Conservation (phyloP, 768 basidiomycete genomes). For the Steccherinum ochraceum region DNA sequence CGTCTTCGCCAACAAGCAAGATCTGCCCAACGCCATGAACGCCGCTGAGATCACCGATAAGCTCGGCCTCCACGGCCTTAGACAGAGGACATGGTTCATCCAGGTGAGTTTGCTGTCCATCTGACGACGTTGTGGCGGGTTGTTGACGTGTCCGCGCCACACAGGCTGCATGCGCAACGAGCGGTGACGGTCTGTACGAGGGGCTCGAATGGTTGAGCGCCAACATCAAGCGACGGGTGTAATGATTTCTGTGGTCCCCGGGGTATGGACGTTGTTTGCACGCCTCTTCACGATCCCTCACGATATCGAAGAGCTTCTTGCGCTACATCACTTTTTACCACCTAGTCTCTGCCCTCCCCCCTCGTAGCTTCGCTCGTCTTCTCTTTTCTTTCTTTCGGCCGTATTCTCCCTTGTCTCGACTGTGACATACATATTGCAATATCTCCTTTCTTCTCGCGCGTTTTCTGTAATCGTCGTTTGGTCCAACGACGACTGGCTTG, state of each 20-base stretch:
- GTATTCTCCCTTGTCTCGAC: background rate
- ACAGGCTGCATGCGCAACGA: slow-evolving; percentile 96
- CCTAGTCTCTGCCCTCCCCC: slow-evolving; percentile 4
- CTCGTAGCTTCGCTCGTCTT: slow-evolving; percentile 4
- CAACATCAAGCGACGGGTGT: slow-evolving; percentile 83
- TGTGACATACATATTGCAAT: background rate
- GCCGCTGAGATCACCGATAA: slow-evolving; percentile 99
- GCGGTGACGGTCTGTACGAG: slow-evolving; percentile 97
- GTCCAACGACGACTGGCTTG: background rate
- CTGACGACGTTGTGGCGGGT: slow-evolving; percentile 10
- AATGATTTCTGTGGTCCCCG: slow-evolving; percentile 28
- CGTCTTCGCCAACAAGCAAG: slow-evolving; percentile 99
- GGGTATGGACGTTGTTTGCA: slow-evolving; percentile 35
- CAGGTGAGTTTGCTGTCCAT: slow-evolving; percentile 50
- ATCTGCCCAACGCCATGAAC: slow-evolving; percentile 99
- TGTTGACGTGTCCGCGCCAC: slow-evolving; percentile 1
- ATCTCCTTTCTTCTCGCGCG: background rate
- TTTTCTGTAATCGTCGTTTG: no score
- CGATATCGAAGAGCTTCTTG: slow-evolving; percentile 21
- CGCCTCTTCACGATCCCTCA: slow-evolving; percentile 46
- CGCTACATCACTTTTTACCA: slow-evolving; percentile 6
- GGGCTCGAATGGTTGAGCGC: slow-evolving; percentile 95
- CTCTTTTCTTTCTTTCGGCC: slow-evolving; percentile 4
- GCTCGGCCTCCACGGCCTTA: slow-evolving; percentile 94
- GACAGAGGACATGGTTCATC: slow-evolving; percentile 98